Evolutionary conservation across 208 protist species (phyloP).

Genomic region (Phytomonas sp.): DNA sequence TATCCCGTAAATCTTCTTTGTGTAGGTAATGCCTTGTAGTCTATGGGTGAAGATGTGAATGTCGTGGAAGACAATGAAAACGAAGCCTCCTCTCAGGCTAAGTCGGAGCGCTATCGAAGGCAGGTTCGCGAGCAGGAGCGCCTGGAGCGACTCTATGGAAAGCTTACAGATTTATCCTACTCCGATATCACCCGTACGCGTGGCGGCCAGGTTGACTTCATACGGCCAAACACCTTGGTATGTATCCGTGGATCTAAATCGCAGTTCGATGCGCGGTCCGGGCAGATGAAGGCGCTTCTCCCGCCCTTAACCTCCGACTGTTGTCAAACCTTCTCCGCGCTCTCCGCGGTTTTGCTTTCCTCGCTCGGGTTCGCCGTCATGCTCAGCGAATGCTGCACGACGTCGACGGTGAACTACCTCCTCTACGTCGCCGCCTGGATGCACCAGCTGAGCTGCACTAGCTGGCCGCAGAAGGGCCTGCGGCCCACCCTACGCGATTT

Average conservation of each 20-base stretch:
- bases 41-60: background rate
- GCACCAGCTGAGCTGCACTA: slow-evolving; percentile 68
- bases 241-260: slow-evolving; percentile 68
- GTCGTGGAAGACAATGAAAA: slow-evolving; percentile 2
- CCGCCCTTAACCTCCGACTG: slow-evolving; percentile 75
- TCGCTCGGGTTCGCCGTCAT: slow-evolving; percentile 63
- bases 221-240: slow-evolving; percentile 33
- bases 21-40: background rate
- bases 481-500: slow-evolving; percentile 79
- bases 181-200: slow-evolving; percentile 36
- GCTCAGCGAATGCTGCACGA: slow-evolving; percentile 43
- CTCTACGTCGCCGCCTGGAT: slow-evolving; percentile 85
- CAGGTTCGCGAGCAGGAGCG: slow-evolving; percentile 49
- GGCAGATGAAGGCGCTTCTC: slow-evolving; percentile 36
- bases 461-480: slow-evolving; percentile 51
- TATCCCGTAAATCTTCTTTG: background rate
- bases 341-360: slow-evolving; percentile 66
- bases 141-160: slow-evolving; percentile 38
- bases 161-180: slow-evolving; percentile 58
- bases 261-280: slow-evolving; percentile 67
- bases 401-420: slow-evolving; percentile 80
- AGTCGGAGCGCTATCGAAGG: slow-evolving; percentile 1
- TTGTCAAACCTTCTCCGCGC: slow-evolving; percentile 82
- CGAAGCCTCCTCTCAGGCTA: background rate
- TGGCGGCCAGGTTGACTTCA: slow-evolving; percentile 38